Percentiles rank a stretch among this genome's conserved stretches.
phyloP scores from a whole-genome alignment of 345 rosid genomes.

The Angophora floribunda region DNA sequence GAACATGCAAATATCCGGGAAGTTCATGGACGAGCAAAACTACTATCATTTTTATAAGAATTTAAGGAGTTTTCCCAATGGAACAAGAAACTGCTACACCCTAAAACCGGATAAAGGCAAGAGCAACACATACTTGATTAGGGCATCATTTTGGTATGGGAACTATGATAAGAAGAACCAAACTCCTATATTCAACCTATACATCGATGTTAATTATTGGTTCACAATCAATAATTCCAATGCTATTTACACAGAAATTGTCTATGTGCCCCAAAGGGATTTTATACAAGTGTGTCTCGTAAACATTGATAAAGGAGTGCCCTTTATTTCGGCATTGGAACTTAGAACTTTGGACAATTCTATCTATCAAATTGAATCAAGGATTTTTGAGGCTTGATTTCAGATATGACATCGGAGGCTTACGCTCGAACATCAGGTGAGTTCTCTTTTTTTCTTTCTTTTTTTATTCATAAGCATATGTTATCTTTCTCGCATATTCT shows the following conservation, averaged over 20 bases:
- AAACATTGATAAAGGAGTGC: constrained; percentile 20
- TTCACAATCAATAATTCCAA: neutral
- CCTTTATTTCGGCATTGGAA: constrained; percentile 22
- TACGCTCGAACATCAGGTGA: too few relatives aligned
- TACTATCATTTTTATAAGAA: neutral
- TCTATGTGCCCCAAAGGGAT: constrained; percentile 12
- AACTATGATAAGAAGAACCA: constrained; percentile 22
- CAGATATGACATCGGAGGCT: neutral
- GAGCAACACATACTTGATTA: constrained; percentile 24
- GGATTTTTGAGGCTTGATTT: neutral
- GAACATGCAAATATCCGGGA: neutral
- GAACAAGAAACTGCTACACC: constrained; percentile 19
- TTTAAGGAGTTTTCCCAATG: constrained; percentile 16
- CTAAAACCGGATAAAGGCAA: neutral
- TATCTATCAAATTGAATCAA: neutral
- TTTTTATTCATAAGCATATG: too few relatives aligned
- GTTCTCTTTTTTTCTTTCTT: too few relatives aligned
- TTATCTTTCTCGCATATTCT: too few relatives aligned
- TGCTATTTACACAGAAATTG: constrained; percentile 7
- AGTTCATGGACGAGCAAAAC: neutral
- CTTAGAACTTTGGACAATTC: neutral
- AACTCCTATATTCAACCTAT: constrained; percentile 24
- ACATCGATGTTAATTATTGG: constrained; percentile 45
- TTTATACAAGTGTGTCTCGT: constrained; percentile 29
- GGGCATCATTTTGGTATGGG: constrained; percentile 41